These are phyloP conservation scores for Athelia psychrophila DNA, from an alignment of 1,284 basidiomycete genomes.

Conservation along the genomic window DNA sequence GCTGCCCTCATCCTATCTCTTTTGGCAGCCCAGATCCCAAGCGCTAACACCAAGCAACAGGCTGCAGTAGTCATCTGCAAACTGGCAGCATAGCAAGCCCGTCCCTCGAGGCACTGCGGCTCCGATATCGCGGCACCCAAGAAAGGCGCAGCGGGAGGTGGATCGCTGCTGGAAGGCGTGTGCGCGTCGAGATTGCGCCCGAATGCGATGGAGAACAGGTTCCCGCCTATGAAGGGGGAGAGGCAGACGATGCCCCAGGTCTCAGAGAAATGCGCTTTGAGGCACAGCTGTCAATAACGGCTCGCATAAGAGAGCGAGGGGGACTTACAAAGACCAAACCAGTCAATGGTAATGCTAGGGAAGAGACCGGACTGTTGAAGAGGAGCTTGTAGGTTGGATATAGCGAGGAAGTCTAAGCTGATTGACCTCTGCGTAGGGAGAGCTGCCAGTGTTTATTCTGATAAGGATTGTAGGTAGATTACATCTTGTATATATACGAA, in stretches of 20 bases:
- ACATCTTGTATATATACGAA: too few relatives aligned
- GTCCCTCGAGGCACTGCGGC: slow-evolving; percentile 44
- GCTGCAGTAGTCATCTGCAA: slow-evolving; percentile 42
- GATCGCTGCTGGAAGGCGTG: slow-evolving; percentile 26
- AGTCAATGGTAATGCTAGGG: slow-evolving; percentile 80
- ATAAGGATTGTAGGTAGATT: too few relatives aligned
- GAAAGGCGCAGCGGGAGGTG: slow-evolving; percentile 8
- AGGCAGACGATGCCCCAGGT: slow-evolving; percentile 85
- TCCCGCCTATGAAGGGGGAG: slow-evolving; percentile 79
- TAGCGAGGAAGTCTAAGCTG: too few relatives aligned
- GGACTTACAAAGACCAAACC: slow-evolving; percentile 76
- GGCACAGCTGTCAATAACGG: not conserved
- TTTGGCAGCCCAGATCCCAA: slow-evolving; percentile 41
- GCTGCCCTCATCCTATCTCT: slow-evolving; percentile 30
- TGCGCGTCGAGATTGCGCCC: slow-evolving; percentile 79
- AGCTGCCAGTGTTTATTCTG: too few relatives aligned
- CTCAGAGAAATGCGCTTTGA: slow-evolving; percentile 67
- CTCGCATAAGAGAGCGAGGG: not conserved
- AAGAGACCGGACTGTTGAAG: too few relatives aligned
- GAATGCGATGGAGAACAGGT: slow-evolving; percentile 83
- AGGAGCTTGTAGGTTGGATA: too few relatives aligned
- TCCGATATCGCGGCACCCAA: slow-evolving; percentile 22
- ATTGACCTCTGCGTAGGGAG: too few relatives aligned
- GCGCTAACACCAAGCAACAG: slow-evolving; percentile 38
- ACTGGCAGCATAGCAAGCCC: slow-evolving; percentile 43